Evolutionary conservation across 2,329 filamentous ascomycete genomes (phyloP).

Genomic region (Fusarium sp.): DNA sequence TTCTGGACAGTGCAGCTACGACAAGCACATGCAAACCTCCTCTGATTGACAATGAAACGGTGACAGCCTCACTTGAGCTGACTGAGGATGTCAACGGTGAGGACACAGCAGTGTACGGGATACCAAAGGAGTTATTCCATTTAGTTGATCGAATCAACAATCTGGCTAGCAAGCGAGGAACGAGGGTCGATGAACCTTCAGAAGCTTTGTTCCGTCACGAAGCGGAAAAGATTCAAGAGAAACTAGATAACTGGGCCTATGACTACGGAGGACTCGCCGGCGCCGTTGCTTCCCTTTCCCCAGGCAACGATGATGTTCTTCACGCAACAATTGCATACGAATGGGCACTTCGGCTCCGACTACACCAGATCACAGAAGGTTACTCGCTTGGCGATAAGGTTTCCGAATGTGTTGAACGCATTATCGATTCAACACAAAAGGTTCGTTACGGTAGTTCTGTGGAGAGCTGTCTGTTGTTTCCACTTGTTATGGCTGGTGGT

Average conservation of each 20-base stretch:
- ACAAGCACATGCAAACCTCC: slow-evolving; percentile 51
- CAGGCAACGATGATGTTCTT: slow-evolving; percentile 46
- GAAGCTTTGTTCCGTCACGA: slow-evolving; percentile 48
- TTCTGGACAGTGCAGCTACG: slow-evolving; percentile 51
- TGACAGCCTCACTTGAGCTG: slow-evolving; percentile 44
- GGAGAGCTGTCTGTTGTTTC: slow-evolving; percentile 56
- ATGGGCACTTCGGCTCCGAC: slow-evolving; percentile 54
- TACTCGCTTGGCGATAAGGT: slow-evolving; percentile 53
- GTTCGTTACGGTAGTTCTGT: slow-evolving; percentile 57
- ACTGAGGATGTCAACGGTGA: slow-evolving; percentile 45
- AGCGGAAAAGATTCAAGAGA: slow-evolving; percentile 33
- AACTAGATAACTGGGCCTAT: slow-evolving; percentile 53
- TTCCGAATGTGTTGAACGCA: slow-evolving; percentile 47
- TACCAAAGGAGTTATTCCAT: slow-evolving; percentile 52
- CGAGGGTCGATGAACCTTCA: slow-evolving; percentile 45
- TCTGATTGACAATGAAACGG: slow-evolving; percentile 49
- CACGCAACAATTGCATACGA: slow-evolving; percentile 55
- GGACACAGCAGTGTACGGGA: slow-evolving; percentile 51
- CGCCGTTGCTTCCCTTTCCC: slow-evolving; percentile 37
- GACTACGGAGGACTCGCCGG: slow-evolving; percentile 45
- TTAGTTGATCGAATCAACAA: slow-evolving; percentile 50
- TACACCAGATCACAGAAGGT: slow-evolving; percentile 58
- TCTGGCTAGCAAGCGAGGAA: slow-evolving; percentile 49
- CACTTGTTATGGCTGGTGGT: slow-evolving; percentile 56
- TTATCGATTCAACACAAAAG: slow-evolving; percentile 52